Evolutionary conservation across 495 filamentous ascomycete genomes (phyloP), one percentile per base, ranked within the genome.

Genomic region (Aspergillus taichungensis): DNA sequence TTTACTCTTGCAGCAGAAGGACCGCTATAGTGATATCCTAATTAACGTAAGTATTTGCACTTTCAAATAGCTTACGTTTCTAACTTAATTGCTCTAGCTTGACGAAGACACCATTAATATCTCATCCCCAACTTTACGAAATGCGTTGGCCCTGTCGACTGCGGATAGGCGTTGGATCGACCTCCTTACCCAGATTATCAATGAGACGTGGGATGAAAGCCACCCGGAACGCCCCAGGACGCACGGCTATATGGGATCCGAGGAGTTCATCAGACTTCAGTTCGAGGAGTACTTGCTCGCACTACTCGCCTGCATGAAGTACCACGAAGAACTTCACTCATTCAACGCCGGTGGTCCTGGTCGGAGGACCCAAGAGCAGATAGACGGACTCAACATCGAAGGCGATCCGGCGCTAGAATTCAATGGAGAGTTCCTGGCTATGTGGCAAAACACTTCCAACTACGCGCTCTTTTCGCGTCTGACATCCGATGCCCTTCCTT

Each of bases 271-370:
- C 55, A 79, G 92, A 13, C 78, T 97, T 6, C 92, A 98, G 55
- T 98, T 98, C 48, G 92, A 98, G 69, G 94, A 97, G 60, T 98
- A 98, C 55, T 73, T 97, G 12, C 73, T 97, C 6, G 88, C 91
- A 1, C 74, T 98, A 43, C 77, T 96, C 36, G 86, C 94, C 0
- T 77, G 85, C 6, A 83, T 87, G 52, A 95, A 96, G 57, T 96
- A 94, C 61, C 88, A 85, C 55, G 77, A 83, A 49, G 87, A 91
- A 54, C 74, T 95, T 32, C 55, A 46, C 40, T 61, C 61, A 0
- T 48, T 35, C 28, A 50, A 52, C 12, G 47, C 57, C 0, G 62
- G 55, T 11, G 66, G 65, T 11, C 55, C 62, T 3, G 49, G 52
- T 11, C 47, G 55, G 6, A 56, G 57, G 31, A 65, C 54, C 49